Evolutionary conservation across 2,329 filamentous ascomycete genomes (phyloP).

Genomic region (Exophiala sideris): DNA sequence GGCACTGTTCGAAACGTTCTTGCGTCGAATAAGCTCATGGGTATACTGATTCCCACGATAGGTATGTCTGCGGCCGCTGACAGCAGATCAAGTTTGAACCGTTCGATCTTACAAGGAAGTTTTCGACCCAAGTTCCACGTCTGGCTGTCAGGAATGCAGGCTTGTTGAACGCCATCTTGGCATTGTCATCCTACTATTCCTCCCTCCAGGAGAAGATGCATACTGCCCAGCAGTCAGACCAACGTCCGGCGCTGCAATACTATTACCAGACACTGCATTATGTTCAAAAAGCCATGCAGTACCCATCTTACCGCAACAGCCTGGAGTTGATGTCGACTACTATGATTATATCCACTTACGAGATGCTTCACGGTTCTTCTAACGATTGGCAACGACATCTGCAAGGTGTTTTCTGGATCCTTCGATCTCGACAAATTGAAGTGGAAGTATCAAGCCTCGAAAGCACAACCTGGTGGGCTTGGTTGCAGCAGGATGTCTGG

Average conservation of each 20-base stretch:
- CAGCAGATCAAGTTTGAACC: conserved; percentile 35
- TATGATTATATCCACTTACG: conserved; percentile 59
- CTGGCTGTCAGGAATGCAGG: conserved; percentile 53
- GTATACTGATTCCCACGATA: neutral
- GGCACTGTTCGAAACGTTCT: neutral
- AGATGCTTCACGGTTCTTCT: conserved; percentile 50
- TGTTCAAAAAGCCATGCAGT: conserved; percentile 57
- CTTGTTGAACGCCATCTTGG: conserved; percentile 56
- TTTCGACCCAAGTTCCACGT: conserved; percentile 37
- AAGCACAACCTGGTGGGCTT: conserved; percentile 63
- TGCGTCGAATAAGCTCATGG: conserved; percentile 1
- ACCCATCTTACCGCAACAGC: conserved; percentile 56
- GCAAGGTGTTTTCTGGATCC: conserved; percentile 64
- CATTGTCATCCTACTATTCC: conserved; percentile 53
- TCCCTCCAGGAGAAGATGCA: conserved; percentile 33
- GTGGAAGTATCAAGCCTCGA: conserved; percentile 56
- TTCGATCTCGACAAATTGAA: conserved; percentile 59
- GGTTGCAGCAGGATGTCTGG: conserved; percentile 65
- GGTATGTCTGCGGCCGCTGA: neutral
- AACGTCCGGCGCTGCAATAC: conserved; percentile 8
- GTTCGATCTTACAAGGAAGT: conserved; percentile 42
- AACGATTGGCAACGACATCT: conserved; percentile 59
- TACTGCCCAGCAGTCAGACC: neutral
- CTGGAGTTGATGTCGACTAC: conserved; percentile 59
- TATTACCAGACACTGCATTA: conserved; percentile 64